These are phyloP conservation scores for Pulveroboletus sp. DNA, from an alignment of 768 basidiomycete species.

Conservation along the genomic window DNA sequence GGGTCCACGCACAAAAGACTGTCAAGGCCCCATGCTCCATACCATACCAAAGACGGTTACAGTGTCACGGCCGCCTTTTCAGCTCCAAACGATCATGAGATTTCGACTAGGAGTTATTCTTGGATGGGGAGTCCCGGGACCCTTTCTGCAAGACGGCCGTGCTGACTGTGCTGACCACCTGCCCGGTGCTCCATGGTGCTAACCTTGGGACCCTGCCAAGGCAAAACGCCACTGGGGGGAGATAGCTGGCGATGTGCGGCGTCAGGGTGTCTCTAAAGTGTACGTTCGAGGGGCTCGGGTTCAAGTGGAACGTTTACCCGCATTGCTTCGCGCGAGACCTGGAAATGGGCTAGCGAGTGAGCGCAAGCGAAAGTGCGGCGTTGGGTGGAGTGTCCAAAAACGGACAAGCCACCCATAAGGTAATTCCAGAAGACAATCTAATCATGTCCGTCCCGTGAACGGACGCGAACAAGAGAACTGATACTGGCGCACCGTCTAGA, in stretches of 20 bases:
- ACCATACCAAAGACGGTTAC: slow-evolving; percentile 16
- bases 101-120: slow-evolving; percentile 22
- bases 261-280: not conserved
- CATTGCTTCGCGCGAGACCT: not conserved
- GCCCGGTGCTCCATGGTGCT: not conserved
- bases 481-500: no score
- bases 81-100: slow-evolving; percentile 6
- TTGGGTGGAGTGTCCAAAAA: no score
- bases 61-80: not conserved
- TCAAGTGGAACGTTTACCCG: not conserved
- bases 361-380: no score
- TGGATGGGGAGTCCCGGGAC: slow-evolving; percentile 1
- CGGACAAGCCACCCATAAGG: no score
- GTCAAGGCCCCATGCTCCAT: not conserved
- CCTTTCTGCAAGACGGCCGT: not conserved
- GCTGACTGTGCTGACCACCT: slow-evolving; percentile 2
- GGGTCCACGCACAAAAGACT: no score
- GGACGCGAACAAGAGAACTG: not conserved
- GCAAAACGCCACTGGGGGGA: not conserved
- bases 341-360: no score
- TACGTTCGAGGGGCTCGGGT: not conserved
- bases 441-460: not conserved
- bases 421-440: no score
- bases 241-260: not conserved
- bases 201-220: not conserved